Evolutionary conservation across 78 protist species (phyloP).

Genomic region (Pigoraptor vietnamica): DNA sequence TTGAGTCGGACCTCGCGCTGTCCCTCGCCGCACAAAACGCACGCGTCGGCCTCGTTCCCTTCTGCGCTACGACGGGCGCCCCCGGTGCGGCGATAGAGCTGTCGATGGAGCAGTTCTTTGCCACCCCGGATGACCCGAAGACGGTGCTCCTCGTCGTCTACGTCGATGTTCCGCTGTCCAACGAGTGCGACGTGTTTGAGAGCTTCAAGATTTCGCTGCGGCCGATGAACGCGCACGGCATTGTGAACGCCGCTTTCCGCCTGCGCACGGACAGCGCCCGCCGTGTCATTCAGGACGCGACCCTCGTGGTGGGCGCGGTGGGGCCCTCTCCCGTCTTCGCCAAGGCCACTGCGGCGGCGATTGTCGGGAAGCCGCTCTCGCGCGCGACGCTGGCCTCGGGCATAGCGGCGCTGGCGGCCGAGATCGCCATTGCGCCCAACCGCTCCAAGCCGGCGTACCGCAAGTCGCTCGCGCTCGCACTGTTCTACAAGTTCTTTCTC

Average conservation of each 20-base stretch:
- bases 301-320: background rate
- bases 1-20: background rate
- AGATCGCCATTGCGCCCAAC: background rate
- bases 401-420: background rate
- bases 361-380: background rate
- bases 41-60: background rate
- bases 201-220: background rate
- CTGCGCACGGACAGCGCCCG: background rate
- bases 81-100: background rate
- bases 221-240: background rate
- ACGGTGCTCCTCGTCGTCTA: background rate
- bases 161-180: background rate
- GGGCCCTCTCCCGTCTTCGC: background rate
- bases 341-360: background rate
- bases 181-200: background rate
- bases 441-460: conserved; percentile 2
- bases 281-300: background rate
- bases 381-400: background rate
- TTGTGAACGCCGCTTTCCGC: background rate
- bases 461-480: background rate
- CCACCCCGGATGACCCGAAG: background rate
- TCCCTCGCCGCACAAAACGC: background rate
- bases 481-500: conserved; percentile 38
- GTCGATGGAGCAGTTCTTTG: background rate
- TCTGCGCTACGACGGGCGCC: background rate